Base-by-base conservation (phyloP, 2,329 filamentous ascomycete species). In the Parascedosporium putredinis region DNA sequence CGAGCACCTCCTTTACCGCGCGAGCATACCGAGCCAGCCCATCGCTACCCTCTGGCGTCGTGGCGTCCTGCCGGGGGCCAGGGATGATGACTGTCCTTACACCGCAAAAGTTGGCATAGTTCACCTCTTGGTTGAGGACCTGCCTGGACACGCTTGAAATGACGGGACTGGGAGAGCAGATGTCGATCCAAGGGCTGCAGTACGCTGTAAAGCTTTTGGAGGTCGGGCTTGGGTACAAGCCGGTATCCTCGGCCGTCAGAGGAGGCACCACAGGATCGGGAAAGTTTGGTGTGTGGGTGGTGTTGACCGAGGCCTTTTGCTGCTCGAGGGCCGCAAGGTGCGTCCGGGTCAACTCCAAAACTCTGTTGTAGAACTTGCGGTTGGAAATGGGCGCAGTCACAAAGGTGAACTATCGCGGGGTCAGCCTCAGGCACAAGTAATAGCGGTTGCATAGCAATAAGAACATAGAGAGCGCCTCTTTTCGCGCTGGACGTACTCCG, bases 51-150 rank as follows among this genome's bases (percentile, higher is more conserved):
- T 68, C 65, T 53, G 71, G 62, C 50, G 72, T 74, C 51, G 75
- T 74, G 51, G 79, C 73, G 55, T 84, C 78, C 12, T 79, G 68
- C 55, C 78, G 77, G 3, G 93, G 93, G 0, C 89, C 89, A 2
- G 84, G 82, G 25, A 98, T 73, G 47, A 97, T 72, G 52, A 97
- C 75, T 65, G 86, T 94, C 50, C 83, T 81, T 45, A 93, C 78
- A 31, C 94, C 94, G 60, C 89, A 96, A 67, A 97, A 98, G 54
- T 88, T 90, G 55, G 94, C 93, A 67, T 96, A 98, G 45, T 88
- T 86, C 45, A 97, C 78, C 64, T 98, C 93, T 34, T 95, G 75
- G 62, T 89, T 89, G 55, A 98, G 73, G 5, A 95, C 86, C 67
- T 96, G 91, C 42, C 87, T 81, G 31, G 91, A 96, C 52, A 97